phyloP scores from a whole-genome alignment of 495 filamentous ascomycete genomes.

The Glonium stellatum region DNA sequence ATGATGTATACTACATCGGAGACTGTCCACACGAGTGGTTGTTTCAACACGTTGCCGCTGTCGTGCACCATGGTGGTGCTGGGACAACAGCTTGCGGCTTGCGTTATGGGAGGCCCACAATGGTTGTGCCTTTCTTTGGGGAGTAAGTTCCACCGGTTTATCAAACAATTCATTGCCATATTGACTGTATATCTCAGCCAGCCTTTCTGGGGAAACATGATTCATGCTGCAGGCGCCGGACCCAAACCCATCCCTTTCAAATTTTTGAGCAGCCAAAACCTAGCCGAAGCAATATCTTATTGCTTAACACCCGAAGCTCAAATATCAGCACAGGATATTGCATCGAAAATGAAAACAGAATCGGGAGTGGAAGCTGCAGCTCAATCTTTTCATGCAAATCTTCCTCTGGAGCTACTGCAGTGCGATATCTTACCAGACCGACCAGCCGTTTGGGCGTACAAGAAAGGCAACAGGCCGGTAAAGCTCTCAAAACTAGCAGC shows the following conservation, averaged over 20 bases:
- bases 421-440: conserved; percentile 60
- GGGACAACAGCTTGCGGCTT: conserved; percentile 76
- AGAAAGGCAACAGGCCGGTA: too few relatives aligned
- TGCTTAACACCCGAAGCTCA: conserved; percentile 51
- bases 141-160: too few relatives aligned
- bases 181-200: too few relatives aligned
- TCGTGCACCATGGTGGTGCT: conserved; percentile 77
- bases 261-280: conserved; percentile 53
- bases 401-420: conserved; percentile 53
- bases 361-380: conserved; percentile 57
- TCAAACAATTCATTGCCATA: too few relatives aligned
- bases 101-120: conserved; percentile 59
- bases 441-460: conserved; percentile 68
- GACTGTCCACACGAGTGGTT: conserved; percentile 81
- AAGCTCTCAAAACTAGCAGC: conserved; percentile 55
- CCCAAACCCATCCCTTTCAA: conserved; percentile 65
- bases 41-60: conserved; percentile 64
- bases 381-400: conserved; percentile 60
- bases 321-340: conserved; percentile 52
- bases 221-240: conserved; percentile 64
- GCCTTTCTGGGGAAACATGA: conserved; percentile 70
- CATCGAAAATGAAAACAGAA: conserved; percentile 56
- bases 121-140: conserved; percentile 78
- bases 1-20: conserved; percentile 68
- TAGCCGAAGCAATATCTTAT: conserved; percentile 56